phyloP scores from a whole-genome alignment of 257 asterid species.

The Salvia splendens region DNA sequence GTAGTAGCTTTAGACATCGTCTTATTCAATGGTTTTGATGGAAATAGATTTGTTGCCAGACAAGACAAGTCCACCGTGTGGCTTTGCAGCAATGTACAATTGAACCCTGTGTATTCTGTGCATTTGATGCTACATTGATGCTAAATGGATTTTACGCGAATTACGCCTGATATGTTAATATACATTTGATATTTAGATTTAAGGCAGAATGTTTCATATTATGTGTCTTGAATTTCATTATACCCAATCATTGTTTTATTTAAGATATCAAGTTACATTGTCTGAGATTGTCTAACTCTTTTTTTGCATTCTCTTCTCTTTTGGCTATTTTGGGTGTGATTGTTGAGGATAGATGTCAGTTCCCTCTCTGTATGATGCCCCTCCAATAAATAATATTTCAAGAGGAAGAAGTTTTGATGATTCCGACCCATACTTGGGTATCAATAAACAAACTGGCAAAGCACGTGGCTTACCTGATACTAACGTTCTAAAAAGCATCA shows the following conservation, averaged over 20 bases:
- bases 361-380: constrained; percentile 62
- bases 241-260: not conserved
- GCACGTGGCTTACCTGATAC: constrained; percentile 66
- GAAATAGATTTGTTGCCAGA: not conserved
- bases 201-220: not conserved
- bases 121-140: constrained; percentile 10
- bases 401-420: constrained; percentile 86
- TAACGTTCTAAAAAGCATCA: constrained; percentile 61
- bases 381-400: constrained; percentile 58
- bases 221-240: not conserved
- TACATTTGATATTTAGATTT: constrained; percentile 11
- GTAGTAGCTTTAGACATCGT: not conserved
- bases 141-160: not conserved
- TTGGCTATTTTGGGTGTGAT: constrained; percentile 26
- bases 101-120: not conserved
- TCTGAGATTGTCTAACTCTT: constrained; percentile 22
- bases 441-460: constrained; percentile 66
- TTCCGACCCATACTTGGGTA: constrained; percentile 63
- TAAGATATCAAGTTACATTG: constrained; percentile 12
- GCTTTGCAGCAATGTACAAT: constrained; percentile 7
- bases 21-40: not conserved
- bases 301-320: not conserved
- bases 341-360: constrained; percentile 53
- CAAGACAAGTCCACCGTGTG: not conserved
- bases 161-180: not conserved